phyloP scores from a whole-genome alignment of 2,329 filamentous ascomycete species.

The Ceratocystiopsis sp. region DNA sequence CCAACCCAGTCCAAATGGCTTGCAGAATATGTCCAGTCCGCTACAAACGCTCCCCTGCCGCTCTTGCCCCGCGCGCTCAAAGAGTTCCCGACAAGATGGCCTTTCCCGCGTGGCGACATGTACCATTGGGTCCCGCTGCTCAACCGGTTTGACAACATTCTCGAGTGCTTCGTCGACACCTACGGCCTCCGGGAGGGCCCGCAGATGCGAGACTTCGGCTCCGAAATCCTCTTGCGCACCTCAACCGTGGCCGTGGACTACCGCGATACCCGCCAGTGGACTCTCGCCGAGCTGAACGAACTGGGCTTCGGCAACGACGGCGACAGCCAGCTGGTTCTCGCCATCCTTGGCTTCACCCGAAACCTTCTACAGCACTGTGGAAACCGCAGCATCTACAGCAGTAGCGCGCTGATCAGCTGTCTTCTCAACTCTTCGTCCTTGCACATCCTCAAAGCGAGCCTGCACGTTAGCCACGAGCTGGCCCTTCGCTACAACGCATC shows the following conservation, averaged over 20 bases:
- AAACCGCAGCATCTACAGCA: conserved; percentile 90
- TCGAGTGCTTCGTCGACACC: conserved; percentile 63
- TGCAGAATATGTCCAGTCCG: conserved; percentile 58
- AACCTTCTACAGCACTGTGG: conserved; percentile 88
- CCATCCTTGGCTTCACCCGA: conserved; percentile 69
- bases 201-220: conserved; percentile 60
- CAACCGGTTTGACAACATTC: conserved; percentile 80
- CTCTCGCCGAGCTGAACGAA: conserved; percentile 28
- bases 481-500: conserved; percentile 87
- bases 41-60: conserved; percentile 52
- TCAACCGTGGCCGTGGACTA: conserved; percentile 30
- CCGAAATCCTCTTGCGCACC: conserved; percentile 44
- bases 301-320: conserved; percentile 56
- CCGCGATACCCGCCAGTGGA: conserved; percentile 31
- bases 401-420: conserved; percentile 76
- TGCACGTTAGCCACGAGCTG: conserved; percentile 69
- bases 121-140: conserved; percentile 96
- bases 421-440: conserved; percentile 77
- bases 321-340: conserved; percentile 64
- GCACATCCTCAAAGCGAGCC: conserved; percentile 56
- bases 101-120: conserved; percentile 83
- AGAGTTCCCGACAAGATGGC: conserved; percentile 78
- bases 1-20: conserved; percentile 64
- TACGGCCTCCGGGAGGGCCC: conserved; percentile 70
- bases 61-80: conserved; percentile 61